phyloP scores from a whole-genome alignment of 2,329 filamentous ascomycete genomes.

The Aspergillus uvarum region DNA sequence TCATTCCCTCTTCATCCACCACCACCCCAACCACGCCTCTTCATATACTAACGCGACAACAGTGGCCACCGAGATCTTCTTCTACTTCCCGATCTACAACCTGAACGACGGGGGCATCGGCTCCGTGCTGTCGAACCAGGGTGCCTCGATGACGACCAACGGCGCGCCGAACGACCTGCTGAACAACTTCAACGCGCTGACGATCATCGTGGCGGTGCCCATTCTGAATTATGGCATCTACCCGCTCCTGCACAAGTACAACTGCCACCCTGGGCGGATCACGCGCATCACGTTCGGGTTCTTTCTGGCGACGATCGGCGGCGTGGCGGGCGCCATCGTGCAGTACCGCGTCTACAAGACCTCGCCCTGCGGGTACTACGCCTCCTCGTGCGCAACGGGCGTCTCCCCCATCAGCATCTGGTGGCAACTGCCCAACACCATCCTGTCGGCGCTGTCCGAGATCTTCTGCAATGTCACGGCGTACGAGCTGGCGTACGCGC shows the following conservation, averaged over 20 bases:
- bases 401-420: constrained; percentile 45
- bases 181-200: constrained; percentile 52
- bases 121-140: constrained; percentile 49
- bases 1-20: neutral
- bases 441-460: constrained; percentile 42
- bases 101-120: constrained; percentile 52
- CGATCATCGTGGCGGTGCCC: constrained; percentile 49
- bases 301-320: constrained; percentile 49
- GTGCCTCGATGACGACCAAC: constrained; percentile 50
- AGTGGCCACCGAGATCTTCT: constrained; percentile 38
- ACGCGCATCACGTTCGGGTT: constrained; percentile 54
- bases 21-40: neutral
- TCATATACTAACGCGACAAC: neutral
- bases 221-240: constrained; percentile 53
- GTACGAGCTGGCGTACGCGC: constrained; percentile 48
- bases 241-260: constrained; percentile 43
- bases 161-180: constrained; percentile 54
- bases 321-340: constrained; percentile 39
- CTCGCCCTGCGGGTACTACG: constrained; percentile 46
- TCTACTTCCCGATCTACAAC: constrained; percentile 41
- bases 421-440: constrained; percentile 43
- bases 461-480: constrained; percentile 47
- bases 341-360: constrained; percentile 50
- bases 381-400: constrained; percentile 37
- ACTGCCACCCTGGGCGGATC: constrained; percentile 51